A percentile compares a stretch with the other conserved stretches of the same genome.
These are phyloP conservation scores for Iris pallida DNA, from an alignment of 116 monocot genomes.

Conservation along the genomic window DNA sequence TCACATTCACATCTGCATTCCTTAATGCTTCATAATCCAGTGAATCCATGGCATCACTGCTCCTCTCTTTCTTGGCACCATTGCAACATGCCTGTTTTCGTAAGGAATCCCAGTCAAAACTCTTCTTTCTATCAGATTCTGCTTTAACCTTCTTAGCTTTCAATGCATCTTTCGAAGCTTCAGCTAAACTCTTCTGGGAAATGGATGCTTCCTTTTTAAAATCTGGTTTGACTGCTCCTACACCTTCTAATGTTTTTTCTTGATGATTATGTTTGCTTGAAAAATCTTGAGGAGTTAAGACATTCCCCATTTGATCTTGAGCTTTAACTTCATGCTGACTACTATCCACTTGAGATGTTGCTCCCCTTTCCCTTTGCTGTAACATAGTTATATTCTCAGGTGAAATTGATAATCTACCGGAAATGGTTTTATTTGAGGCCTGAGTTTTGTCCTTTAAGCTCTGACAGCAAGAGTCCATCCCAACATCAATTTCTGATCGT, in stretches of 20 bases:
- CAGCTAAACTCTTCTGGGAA: slow-evolving; percentile 2
- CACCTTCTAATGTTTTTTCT: not conserved
- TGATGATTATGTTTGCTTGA: not conserved
- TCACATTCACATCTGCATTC: slow-evolving; percentile 36
- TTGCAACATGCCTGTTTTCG: slow-evolving; percentile 14
- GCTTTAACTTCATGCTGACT: not conserved
- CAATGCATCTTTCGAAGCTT: slow-evolving; percentile 1
- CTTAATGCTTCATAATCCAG: slow-evolving; percentile 72
- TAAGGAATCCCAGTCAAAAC: slow-evolving; percentile 45
- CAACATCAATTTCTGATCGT: slow-evolving; percentile 1
- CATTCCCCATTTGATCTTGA: not conserved
- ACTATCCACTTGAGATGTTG: not conserved
- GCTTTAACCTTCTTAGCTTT: slow-evolving; percentile 14
- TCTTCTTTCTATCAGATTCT: slow-evolving; percentile 8
- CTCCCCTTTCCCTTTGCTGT: slow-evolving; percentile 7
- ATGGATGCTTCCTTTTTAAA: slow-evolving; percentile 6
- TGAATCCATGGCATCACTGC: slow-evolving; percentile 38
- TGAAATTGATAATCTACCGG: not conserved
- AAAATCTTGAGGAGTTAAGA: not conserved
- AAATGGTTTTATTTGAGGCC: not conserved
- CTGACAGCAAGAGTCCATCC: not conserved
- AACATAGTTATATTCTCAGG: not conserved
- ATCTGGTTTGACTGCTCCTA: slow-evolving; percentile 4
- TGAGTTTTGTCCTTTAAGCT: not conserved
- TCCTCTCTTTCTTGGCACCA: slow-evolving; percentile 28